A percentile compares a stretch with the other conserved stretches of the same genome.
Conservation (phyloP, 116 monocot genomes). For the Zostera marina region DNA sequence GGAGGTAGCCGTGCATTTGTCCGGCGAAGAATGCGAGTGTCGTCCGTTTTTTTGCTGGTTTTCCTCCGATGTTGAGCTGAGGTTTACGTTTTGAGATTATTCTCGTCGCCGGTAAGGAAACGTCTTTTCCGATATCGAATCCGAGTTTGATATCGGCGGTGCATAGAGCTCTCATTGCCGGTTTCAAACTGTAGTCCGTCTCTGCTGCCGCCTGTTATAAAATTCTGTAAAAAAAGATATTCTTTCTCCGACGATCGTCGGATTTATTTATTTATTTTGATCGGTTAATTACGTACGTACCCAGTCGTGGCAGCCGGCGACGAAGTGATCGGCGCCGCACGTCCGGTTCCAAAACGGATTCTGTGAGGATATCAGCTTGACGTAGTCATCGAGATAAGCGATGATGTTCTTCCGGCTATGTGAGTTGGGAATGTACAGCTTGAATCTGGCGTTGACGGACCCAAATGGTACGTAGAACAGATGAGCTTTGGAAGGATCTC, state of each 20-base stretch:
- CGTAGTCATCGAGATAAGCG: too few species aligned
- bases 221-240: too few species aligned
- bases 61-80: constrained; percentile 26
- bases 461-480: too few species aligned
- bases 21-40: constrained; percentile 52
- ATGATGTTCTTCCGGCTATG: too few species aligned
- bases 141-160: constrained; percentile 33
- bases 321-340: constrained; percentile 39
- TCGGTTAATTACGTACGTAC: too few species aligned
- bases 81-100: constrained; percentile 24
- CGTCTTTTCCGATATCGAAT: constrained; percentile 29
- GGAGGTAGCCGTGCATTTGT: constrained; percentile 30
- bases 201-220: constrained; percentile 30
- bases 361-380: constrained; percentile 11
- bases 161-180: constrained; percentile 36
- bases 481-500: too few species aligned
- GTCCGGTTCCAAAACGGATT: constrained; percentile 63
- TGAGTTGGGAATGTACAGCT: too few species aligned
- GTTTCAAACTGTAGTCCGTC: constrained; percentile 20
- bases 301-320: constrained; percentile 59
- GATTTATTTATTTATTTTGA: too few species aligned
- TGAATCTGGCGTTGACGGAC: too few species aligned
- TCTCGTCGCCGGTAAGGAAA: constrained; percentile 41
- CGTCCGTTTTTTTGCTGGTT: constrained; percentile 15
- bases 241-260: too few species aligned